Base-by-base conservation (phyloP, 371 early-diverging fungal genomes). In the Encephalitozoon cuniculi region DNA sequence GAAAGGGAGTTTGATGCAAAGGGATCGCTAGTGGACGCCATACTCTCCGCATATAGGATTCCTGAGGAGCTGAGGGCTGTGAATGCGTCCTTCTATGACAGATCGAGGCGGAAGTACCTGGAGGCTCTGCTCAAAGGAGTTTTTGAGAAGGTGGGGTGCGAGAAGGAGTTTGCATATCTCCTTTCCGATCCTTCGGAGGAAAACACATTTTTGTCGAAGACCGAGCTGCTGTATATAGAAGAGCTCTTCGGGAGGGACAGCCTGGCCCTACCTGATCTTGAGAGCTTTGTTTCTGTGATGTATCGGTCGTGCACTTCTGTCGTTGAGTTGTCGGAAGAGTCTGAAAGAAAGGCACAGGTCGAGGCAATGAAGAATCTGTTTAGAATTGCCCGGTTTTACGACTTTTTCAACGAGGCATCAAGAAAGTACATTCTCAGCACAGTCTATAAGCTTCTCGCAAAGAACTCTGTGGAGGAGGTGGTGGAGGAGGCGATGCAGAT, bases 1-100 rank as follows among this genome's bases (percentile, higher is more conserved):
- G 81, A 81, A 65, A 43, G 75, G 26, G 81, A 77, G 28, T 68
- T 81, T 53, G 65, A 77, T 69, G 75, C 70, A 23, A 67, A 64
- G 18, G 54, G 43, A 21, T 15, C 30, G 23, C 67, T 70, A 21
- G 12, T 65, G 2, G 65, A 67, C 51, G 6, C 18, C 28, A 30
- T 32, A 26, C 11, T 66, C 30, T 4, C 43, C n/a, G 55, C 49
- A 12, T 64, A 69, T 34, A 30, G 41, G 51, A 4, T 67, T 11
- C 49, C 64, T 25, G 21, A 12, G 1, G 59, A 69, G 15, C 18
- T 77, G 12, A 23, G 26, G 30, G 23, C 18, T 5, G 66, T 77
- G 18, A 11, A 55, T 41, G 52, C 68, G 25, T 53, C 65, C 26
- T 51, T 63, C 63, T 77, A 69, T 46, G 34, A 15, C 55, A 49